A percentile compares a stretch with the other conserved stretches of the same genome.
phyloP scores from a whole-genome alignment of 2,329 filamentous ascomycete species.

The Aspergillus spinulosporus region DNA sequence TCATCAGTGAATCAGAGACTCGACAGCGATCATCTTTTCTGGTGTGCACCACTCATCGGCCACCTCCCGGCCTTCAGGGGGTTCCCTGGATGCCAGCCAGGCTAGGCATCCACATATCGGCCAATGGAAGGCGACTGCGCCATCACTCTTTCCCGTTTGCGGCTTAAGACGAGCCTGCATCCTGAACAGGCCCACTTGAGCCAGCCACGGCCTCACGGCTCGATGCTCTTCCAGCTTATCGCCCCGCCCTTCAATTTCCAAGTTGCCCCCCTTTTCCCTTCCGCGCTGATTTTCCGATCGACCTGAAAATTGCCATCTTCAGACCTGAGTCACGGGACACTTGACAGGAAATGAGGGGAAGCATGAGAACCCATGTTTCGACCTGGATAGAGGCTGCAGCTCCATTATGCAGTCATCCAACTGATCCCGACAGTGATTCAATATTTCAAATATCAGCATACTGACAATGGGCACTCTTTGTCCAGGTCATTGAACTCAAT shows the following conservation, averaged over 20 bases:
- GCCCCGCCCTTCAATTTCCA: slow-evolving; percentile 17
- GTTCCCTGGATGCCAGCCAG: slow-evolving; percentile 9
- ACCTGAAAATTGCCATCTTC: not conserved
- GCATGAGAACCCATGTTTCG: not conserved
- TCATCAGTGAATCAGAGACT: slow-evolving; percentile 5
- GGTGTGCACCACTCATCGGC: slow-evolving; percentile 13
- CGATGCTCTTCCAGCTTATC: slow-evolving; percentile 18
- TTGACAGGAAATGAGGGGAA: not conserved
- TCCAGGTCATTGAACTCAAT: not conserved
- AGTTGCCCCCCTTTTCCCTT: slow-evolving; percentile 12
- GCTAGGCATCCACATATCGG: slow-evolving; percentile 20
- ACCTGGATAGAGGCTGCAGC: not conserved
- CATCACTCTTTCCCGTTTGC: slow-evolving; percentile 15
- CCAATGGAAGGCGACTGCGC: slow-evolving; percentile 16
- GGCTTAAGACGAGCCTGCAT: slow-evolving; percentile 20
- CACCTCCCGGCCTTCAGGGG: not conserved
- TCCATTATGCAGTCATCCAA: not conserved
- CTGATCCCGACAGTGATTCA: not conserved
- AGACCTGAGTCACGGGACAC: slow-evolving; percentile 12
- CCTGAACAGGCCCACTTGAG: slow-evolving; percentile 18
- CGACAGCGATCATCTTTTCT: slow-evolving; percentile 9
- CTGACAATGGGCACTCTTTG: not conserved
- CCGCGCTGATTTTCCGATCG: not conserved
- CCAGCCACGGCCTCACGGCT: slow-evolving; percentile 18
- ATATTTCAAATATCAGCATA: not conserved